These are phyloP conservation scores for Pythium coloratum DNA, from an alignment of 352 stramenopile species.

Conservation along the genomic window DNA sequence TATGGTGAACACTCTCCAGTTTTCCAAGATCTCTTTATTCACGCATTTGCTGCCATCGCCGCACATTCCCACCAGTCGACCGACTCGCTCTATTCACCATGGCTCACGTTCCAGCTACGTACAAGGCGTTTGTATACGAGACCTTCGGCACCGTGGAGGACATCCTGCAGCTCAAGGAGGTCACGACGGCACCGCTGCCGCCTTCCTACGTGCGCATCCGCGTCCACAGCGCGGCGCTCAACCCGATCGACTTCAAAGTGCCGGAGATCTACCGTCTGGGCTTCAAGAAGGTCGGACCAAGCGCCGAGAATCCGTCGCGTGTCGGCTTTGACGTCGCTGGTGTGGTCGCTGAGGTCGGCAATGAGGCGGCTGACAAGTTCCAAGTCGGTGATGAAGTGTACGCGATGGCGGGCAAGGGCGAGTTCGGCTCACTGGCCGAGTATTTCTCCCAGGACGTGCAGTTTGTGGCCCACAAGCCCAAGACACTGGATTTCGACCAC, in stretches of 20 bases:
- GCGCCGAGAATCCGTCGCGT: constrained; percentile 23
- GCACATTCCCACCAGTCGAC: background rate
- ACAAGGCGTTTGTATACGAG: constrained; percentile 35
- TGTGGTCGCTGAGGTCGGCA: constrained; percentile 32
- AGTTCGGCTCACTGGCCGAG: constrained; percentile 35
- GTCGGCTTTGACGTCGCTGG: constrained; percentile 44
- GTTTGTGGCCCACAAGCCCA: constrained; percentile 41
- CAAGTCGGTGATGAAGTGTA: constrained; percentile 19
- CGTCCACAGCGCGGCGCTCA: constrained; percentile 35
- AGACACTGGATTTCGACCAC: constrained; percentile 37
- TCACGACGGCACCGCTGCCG: constrained; percentile 21
- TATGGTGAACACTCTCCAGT: background rate
- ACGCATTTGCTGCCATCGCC: background rate
- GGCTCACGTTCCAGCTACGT: constrained; percentile 1
- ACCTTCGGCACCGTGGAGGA: constrained; percentile 30
- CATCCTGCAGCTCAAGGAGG: constrained; percentile 27
- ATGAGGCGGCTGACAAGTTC: constrained; percentile 24
- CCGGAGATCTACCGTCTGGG: background rate
- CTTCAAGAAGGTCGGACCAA: constrained; percentile 16
- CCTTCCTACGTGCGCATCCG: constrained; percentile 34
- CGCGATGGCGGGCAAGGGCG: constrained; percentile 16
- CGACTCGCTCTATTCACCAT: background rate
- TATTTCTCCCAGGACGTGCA: constrained; percentile 34
- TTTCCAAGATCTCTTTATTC: background rate
- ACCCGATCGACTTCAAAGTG: constrained; percentile 33